Evolutionary conservation across 768 basidiomycete species (phyloP).

Genomic region (Strobilomyces dryophilus): DNA sequence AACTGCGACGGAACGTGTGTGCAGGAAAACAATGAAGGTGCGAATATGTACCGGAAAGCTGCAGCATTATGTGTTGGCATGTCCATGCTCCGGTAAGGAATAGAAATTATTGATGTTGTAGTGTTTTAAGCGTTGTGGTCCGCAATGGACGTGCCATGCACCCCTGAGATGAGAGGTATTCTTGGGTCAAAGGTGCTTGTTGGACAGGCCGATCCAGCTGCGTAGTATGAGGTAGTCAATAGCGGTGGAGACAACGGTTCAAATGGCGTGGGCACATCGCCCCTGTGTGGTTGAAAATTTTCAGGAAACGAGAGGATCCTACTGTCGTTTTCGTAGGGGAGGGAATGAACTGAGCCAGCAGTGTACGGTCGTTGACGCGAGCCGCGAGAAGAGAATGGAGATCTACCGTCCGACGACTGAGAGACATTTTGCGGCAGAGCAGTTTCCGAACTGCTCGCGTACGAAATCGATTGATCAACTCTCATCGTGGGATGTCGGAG

Average conservation of each 20-base stretch:
- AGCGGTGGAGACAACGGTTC: constrained; percentile 24
- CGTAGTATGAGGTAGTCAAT: constrained; percentile 30
- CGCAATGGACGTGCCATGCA: constrained; percentile 17
- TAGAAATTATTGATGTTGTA: constrained; percentile 3
- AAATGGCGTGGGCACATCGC: constrained; percentile 9
- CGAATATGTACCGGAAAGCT: constrained; percentile 19
- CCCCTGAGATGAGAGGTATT: constrained; percentile 10
- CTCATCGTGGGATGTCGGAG: constrained; percentile 3
- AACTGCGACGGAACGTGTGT: constrained; percentile 7
- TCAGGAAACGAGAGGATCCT: constrained; percentile 11
- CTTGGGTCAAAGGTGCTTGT: constrained; percentile 5
- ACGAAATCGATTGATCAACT: constrained; percentile 13
- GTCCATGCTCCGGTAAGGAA: constrained; percentile 1
- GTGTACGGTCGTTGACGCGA: constrained; percentile 18
- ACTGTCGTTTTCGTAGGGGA: constrained; percentile 11
- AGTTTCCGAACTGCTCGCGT: constrained; percentile 14
- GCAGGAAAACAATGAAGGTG: neutral
- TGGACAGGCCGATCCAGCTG: constrained; percentile 12
- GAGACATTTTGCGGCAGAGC: constrained; percentile 9
- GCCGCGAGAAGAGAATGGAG: constrained; percentile 8
- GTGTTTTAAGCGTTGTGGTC: constrained; percentile 7
- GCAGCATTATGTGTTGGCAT: constrained; percentile 1
- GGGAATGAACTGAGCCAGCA: constrained; percentile 15
- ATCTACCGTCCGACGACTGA: constrained; percentile 4
- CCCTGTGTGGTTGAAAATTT: constrained; percentile 5